Conservation (phyloP, 352 stramenopile genomes). For the Phytophthora colocasiae region DNA sequence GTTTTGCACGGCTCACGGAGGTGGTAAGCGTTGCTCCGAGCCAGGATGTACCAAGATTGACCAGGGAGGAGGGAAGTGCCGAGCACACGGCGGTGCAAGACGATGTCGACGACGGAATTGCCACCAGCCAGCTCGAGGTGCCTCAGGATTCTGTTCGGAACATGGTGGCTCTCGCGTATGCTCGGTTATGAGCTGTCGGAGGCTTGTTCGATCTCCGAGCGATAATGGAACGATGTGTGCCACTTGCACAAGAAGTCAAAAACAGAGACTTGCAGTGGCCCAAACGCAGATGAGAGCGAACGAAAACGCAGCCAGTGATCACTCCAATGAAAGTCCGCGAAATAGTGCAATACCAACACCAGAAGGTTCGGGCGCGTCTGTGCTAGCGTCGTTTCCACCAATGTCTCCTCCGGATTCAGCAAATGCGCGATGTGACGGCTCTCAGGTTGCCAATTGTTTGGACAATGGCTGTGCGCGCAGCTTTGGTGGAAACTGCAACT, state of each 20-base stretch:
- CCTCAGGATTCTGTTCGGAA: constrained; percentile 65
- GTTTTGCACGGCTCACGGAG: constrained; percentile 83
- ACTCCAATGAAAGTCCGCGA: constrained; percentile 22
- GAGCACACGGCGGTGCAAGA: constrained; percentile 75
- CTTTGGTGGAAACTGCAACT: constrained; percentile 75
- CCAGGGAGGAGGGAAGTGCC: constrained; percentile 83
- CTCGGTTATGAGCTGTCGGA: constrained; percentile 59
- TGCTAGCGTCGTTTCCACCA: constrained; percentile 26
- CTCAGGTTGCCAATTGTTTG: constrained; percentile 58
- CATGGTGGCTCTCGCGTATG: constrained; percentile 74
- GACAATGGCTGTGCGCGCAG: constrained; percentile 72
- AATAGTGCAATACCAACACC: constrained; percentile 20
- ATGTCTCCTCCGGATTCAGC: constrained; percentile 25
- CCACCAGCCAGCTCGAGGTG: constrained; percentile 60
- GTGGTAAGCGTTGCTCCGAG: constrained; percentile 73
- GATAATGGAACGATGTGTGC: constrained; percentile 49
- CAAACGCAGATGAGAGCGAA: constrained; percentile 1
- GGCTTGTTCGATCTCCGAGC: constrained; percentile 55
- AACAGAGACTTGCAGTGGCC: constrained; percentile 9
- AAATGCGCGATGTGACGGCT: constrained; percentile 43
- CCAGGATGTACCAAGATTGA: constrained; percentile 81
- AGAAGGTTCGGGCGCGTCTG: constrained; percentile 8
- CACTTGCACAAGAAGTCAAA: constrained; percentile 46
- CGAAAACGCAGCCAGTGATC: constrained; percentile 22
- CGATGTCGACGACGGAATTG: constrained; percentile 67